Evolutionary conservation across 441 rosid genomes (phyloP), one percentile per base, ranked within the genome.

Genomic region (Pelargonium australe): DNA sequence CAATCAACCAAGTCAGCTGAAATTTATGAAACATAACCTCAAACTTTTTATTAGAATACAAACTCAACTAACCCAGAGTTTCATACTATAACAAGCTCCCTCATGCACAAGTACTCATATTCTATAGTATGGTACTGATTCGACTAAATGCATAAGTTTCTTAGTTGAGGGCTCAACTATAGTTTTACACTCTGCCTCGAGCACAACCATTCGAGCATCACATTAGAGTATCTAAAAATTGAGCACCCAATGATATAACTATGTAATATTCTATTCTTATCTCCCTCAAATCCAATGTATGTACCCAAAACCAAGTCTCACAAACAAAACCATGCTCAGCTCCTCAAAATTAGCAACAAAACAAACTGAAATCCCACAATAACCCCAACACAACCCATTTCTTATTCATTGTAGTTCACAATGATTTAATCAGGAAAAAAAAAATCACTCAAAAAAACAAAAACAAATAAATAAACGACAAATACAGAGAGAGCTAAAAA

Each of bases 401-500:
- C 60, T 53, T 1, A 53, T n/a, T 53, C 19, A 14, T 17, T 53
- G 2, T n/a, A n/a, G 20, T 16, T 14, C 60, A n/a, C 13, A 53
- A n/a, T 19, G 7, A 53, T 53, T 25, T 2, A 25, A 25, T 25
- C 31, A 25, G 3, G 3, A 25, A 53, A 6, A 17, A 6, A 17
- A 53, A 53, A 53, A 17, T 8, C 20, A 14, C 60, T 25, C 60
- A 53, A 53, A 53, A 53, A 53, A 16, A n/a, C 16, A 53, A 4
- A 3, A 10, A 53, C 2, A 53, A 53, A 53, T 3, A 25, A 25
- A 25, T 19, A 53, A 53, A 53, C 20, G 19, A 53, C 60, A 53
- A n/a, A 53, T 53, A 53, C 60, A 53, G 60, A 49, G 20, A 53
- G 20, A 53, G 60, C 60, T 53, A 53, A 53, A 53, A 53, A 53